phyloP scores from a whole-genome alignment of 140 eudicot genomes.

The Flaveria floridana region DNA sequence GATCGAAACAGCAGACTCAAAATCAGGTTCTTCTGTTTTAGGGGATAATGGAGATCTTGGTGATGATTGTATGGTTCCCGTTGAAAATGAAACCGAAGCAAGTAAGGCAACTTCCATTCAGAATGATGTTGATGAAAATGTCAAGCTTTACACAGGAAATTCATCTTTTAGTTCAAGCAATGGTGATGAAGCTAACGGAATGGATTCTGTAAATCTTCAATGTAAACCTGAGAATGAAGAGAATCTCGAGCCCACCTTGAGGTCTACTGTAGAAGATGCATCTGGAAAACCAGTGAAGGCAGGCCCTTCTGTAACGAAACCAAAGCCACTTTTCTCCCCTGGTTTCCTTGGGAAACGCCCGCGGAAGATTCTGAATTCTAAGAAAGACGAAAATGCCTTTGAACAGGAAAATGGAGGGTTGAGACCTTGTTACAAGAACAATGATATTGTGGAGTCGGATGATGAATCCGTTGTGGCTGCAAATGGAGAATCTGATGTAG shows the following conservation, averaged over 20 bases:
- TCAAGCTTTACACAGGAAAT: neutral
- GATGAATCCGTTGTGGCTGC: conserved; percentile 12
- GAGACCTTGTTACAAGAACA: conserved; percentile 17
- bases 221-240: conserved; percentile 16
- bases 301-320: conserved; percentile 32
- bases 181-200: conserved; percentile 24
- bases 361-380: conserved; percentile 16
- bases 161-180: conserved; percentile 18
- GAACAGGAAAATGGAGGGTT: conserved; percentile 21
- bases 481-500: conserved; percentile 23
- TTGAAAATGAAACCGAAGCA: conserved; percentile 8
- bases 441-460: conserved; percentile 10
- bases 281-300: conserved; percentile 25
- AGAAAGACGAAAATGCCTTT: conserved; percentile 25
- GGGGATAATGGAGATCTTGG: conserved; percentile 29
- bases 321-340: conserved; percentile 54
- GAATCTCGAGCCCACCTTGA: conserved; percentile 20
- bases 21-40: conserved; percentile 23
- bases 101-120: conserved; percentile 9
- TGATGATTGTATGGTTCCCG: neutral
- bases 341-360: conserved; percentile 55
- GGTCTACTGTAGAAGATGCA: conserved; percentile 1
- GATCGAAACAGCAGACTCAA: conserved; percentile 34
- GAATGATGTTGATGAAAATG: neutral
- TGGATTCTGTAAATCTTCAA: conserved; percentile 20